Evolutionary conservation across 1,284 basidiomycete genomes (phyloP).

Genomic region (Trametes versicolor): DNA sequence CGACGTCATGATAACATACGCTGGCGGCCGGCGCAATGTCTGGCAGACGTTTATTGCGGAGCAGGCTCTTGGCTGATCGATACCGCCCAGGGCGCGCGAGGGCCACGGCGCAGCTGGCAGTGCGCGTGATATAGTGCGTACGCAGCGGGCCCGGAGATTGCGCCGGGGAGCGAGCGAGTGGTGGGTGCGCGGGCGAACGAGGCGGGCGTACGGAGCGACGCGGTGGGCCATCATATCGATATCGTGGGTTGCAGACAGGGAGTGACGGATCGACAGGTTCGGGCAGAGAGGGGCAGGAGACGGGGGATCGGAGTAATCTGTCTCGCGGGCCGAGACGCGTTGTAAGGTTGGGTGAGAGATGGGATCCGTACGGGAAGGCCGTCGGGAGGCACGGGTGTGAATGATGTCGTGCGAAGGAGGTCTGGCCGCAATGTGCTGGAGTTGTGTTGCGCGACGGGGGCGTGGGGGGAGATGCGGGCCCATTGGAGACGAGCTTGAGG

Average conservation of each 20-base stretch:
- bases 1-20: constrained; percentile 9
- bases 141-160: constrained; percentile 11
- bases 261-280: constrained; percentile 25
- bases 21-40: constrained; percentile 6
- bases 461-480: not conserved
- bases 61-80: constrained; percentile 5
- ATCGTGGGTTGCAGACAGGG: constrained; percentile 11
- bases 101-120: constrained; percentile 10
- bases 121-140: constrained; percentile 20
- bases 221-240: not conserved
- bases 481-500: constrained; percentile 2
- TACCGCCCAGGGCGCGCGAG: constrained; percentile 5
- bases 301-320: constrained; percentile 7
- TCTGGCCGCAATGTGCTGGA: constrained; percentile 4
- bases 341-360: constrained; percentile 18
- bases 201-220: not conserved
- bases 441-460: constrained; percentile 3
- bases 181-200: not conserved
- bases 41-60: constrained; percentile 23
- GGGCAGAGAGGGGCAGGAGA: constrained; percentile 3
- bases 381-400: constrained; percentile 12
- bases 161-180: not conserved
- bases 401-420: constrained; percentile 6
- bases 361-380: constrained; percentile 14
- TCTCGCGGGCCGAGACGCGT: constrained; percentile 22